These are phyloP conservation scores for Ascochyta fabae DNA, from an alignment of 2,329 filamentous ascomycete genomes.

Conservation along the genomic window DNA sequence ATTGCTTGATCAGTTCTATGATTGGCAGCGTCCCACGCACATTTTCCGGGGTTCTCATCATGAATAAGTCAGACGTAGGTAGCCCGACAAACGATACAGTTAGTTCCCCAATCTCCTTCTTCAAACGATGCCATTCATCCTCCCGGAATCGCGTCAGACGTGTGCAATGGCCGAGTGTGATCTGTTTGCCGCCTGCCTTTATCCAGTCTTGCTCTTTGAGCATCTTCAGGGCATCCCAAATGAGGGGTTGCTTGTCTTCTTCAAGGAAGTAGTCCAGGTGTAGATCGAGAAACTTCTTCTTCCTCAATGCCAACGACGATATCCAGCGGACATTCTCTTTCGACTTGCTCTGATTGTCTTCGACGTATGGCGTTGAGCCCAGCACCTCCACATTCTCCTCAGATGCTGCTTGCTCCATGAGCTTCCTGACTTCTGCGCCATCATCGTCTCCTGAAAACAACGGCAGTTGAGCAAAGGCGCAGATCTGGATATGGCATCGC, in stretches of 20 bases:
- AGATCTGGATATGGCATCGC: conserved; percentile 68
- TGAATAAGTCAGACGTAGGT: conserved; percentile 74
- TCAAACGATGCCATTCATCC: conserved; percentile 59
- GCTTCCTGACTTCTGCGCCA: conserved; percentile 58
- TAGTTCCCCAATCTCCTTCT: conserved; percentile 57
- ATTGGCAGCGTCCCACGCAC: conserved; percentile 68
- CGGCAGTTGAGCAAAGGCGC: conserved; percentile 73
- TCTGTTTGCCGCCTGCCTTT: conserved; percentile 34
- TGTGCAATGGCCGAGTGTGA: conserved; percentile 70
- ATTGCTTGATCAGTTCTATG: conserved; percentile 64
- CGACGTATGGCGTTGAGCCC: conserved; percentile 75
- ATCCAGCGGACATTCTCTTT: conserved; percentile 69
- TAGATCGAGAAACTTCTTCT: conserved; percentile 68
- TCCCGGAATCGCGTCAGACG: conserved; percentile 64
- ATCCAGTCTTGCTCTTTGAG: conserved; percentile 61
- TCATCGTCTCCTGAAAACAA: conserved; percentile 63
- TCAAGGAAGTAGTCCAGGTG: conserved; percentile 75
- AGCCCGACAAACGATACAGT: conserved; percentile 72
- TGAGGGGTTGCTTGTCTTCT: conserved; percentile 54
- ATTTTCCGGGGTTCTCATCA: conserved; percentile 63
- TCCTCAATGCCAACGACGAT: conserved; percentile 59
- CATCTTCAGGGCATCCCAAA: conserved; percentile 61
- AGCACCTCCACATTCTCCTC: conserved; percentile 62
- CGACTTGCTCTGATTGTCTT: conserved; percentile 57
- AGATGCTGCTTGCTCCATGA: conserved; percentile 57